Conservation (phyloP, 441 rosid species). For the Populus hybrid region DNA sequence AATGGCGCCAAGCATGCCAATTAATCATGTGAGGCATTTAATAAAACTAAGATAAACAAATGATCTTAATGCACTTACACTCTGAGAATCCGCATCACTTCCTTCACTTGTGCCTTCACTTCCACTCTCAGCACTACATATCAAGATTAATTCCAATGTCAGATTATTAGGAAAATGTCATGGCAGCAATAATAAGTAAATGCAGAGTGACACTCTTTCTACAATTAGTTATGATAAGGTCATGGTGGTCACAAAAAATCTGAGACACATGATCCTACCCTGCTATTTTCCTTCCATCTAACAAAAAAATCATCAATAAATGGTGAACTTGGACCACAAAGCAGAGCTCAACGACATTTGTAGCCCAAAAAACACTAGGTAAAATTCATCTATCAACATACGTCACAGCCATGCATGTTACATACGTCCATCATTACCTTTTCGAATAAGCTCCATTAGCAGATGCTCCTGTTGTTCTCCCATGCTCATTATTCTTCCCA, state of each 20-base stretch:
- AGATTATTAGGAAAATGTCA: constrained; percentile 15
- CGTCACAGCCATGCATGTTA: not conserved
- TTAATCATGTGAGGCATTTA: not conserved
- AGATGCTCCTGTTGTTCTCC: constrained; percentile 69
- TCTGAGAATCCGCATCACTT: constrained; percentile 85
- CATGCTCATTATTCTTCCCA: constrained; percentile 66
- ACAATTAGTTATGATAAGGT: not conserved
- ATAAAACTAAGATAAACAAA: not conserved
- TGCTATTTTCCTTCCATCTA: not conserved
- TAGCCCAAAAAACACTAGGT: not conserved
- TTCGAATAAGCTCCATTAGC: constrained; percentile 83
- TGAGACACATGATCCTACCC: not conserved
- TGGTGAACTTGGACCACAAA: not conserved
- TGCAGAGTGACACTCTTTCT: not conserved
- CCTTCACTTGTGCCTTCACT: constrained; percentile 97
- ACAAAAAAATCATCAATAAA: not conserved
- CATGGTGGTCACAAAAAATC: not conserved
- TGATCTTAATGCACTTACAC: constrained; percentile 45
- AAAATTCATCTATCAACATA: not conserved
- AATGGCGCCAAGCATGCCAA: not conserved
- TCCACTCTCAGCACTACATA: constrained; percentile 74
- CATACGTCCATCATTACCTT: constrained; percentile 42
- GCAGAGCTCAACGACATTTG: constrained; percentile 7
- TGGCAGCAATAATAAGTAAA: constrained; percentile 13
- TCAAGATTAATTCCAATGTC: constrained; percentile 24